Base-by-base conservation (phyloP, 805 yeast species). In the Spencermartinsiella europaea region DNA sequence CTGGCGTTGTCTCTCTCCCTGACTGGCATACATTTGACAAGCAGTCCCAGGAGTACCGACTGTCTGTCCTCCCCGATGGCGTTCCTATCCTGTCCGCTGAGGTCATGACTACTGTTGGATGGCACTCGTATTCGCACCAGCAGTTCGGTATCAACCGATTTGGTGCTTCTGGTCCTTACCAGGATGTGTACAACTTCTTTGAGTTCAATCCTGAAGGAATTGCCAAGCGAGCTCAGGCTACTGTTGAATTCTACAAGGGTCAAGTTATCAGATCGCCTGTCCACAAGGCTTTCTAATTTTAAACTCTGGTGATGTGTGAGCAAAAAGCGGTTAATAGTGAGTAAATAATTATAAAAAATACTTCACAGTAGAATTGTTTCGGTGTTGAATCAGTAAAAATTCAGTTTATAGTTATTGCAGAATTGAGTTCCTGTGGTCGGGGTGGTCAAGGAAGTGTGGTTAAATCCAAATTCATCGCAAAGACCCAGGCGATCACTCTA, bases 101-200 rank as follows among this genome's bases (percentile, higher is more conserved):
- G 80, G 98, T 89, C 44, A 76, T 88, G 81, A 71, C 95, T 47
- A 81, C 96, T 45, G 74, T 77, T 60, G 96, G 96, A 49, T 93
- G 99, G 99, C 75, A 83, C 61, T 85, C 82, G 71, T 93, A 89
- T 76, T 80, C 97, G 50, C 99, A 93, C 74, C 95, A 85, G 76
- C 95, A 89, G 70, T 87, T 91, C 63, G 96, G 97, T 72, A 76
- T 93, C 65, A 81, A 88, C 80, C 81, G 87, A 74, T 93, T 93
- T 67, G 99, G 99, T 79, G 93, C 90, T 52, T 89, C 97, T 51
- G 99, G 95, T 68, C 85, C 86, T 68, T 93, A 83, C 65, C 70
- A 72, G 49, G 87, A 85, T 54, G 77, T 91, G 52, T 93, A 81
- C 83, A 79, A 86, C 71, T 73, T 64, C 74, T 86, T 91, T 60